Conservation (phyloP, 73 alveolate genomes). For the Paraurostyla sp. region DNA sequence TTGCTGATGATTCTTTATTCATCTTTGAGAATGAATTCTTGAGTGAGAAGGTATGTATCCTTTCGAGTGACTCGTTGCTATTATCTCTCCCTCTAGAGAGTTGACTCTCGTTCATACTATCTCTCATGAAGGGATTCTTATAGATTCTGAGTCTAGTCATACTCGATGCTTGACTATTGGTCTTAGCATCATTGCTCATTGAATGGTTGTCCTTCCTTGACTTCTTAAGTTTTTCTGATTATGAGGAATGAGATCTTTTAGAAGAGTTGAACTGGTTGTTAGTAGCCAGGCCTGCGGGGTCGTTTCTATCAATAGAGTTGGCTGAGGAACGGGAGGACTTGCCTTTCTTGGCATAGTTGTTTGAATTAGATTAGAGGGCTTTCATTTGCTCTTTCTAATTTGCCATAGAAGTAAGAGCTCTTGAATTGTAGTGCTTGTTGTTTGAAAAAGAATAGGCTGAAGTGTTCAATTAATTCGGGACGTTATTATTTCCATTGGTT, state of each 20-base stretch:
- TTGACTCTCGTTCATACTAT: slow-evolving; percentile 41
- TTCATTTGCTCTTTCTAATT: no score
- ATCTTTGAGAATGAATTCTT: slow-evolving; percentile 29
- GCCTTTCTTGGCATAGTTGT: not conserved
- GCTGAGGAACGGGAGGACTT: slow-evolving; percentile 12
- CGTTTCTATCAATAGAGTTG: not conserved
- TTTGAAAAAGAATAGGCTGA: no score
- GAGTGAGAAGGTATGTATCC: slow-evolving; percentile 61
- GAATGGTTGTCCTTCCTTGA: no score
- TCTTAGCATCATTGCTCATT: no score
- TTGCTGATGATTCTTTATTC: not conserved
- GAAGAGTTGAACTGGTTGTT: no score
- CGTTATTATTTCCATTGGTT: not conserved
- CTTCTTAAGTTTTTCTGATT: slow-evolving; percentile 32
- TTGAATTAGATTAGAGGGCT: no score
- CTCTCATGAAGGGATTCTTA: slow-evolving; percentile 41
- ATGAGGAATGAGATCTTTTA: slow-evolving; percentile 47
- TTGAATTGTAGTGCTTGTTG: no score
- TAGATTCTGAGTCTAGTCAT: slow-evolving; percentile 47
- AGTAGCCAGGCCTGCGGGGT: not conserved
- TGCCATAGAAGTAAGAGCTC: no score
- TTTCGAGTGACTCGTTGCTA: slow-evolving; percentile 56
- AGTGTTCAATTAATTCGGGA: no score
- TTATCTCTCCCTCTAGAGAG: slow-evolving; percentile 17
- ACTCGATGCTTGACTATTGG: not conserved